Percentiles rank a stretch among this genome's conserved stretches.
Conservation (phyloP, 148 eudicot genomes). For the Silene conica region DNA sequence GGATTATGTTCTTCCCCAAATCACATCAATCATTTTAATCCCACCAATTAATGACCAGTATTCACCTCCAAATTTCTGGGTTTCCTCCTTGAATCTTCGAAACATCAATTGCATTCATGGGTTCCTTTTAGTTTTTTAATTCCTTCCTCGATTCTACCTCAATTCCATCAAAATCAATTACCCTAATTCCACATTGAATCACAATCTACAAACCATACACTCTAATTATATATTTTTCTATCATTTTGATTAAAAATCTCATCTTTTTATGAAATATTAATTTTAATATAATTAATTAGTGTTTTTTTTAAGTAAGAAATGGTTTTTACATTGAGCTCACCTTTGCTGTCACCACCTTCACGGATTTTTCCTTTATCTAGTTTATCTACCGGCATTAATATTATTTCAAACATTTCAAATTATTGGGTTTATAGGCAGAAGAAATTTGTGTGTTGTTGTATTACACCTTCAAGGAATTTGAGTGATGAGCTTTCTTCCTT, state of each 20-base stretch:
- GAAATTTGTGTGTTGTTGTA: conserved; percentile 42
- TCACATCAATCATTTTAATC: background rate
- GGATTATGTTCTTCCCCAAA: no score
- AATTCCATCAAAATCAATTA: no score
- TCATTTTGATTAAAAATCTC: no score
- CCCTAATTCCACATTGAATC: background rate
- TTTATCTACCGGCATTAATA: conserved; percentile 15
- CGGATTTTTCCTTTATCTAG: conserved; percentile 3
- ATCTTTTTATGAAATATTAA: no score
- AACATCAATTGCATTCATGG: background rate
- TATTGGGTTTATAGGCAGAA: conserved; percentile 24
- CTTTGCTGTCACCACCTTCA: conserved; percentile 27
- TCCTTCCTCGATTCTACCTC: no score
- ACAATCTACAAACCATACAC: no score
- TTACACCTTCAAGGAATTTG: conserved; percentile 47
- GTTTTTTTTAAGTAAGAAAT: conserved; percentile 21
- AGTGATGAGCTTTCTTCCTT: conserved; percentile 40
- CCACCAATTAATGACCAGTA: background rate
- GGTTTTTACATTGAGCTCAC: conserved; percentile 35
- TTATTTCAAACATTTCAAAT: conserved; percentile 22
- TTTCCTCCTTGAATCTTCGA: background rate
- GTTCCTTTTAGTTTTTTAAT: no score
- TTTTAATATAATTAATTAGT: no score
- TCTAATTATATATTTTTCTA: no score
- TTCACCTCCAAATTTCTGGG: background rate